phyloP scores from a whole-genome alignment of 2,329 filamentous ascomycete species.

The Nigrograna mackinnonii region DNA sequence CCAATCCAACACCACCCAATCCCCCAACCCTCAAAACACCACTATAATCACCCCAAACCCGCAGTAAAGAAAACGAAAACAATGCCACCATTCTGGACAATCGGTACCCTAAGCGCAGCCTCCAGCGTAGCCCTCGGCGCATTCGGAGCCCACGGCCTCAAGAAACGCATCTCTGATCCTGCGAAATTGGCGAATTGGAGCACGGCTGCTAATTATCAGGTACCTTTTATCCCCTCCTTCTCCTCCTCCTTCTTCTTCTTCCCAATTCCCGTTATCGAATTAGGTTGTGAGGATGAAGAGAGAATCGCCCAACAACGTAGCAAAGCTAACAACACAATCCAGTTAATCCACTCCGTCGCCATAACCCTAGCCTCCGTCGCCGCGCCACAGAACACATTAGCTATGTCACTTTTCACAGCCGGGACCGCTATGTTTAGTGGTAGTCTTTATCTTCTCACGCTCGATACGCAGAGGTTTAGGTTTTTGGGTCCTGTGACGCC shows the following conservation, averaged over 20 bases:
- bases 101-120: slow-evolving; percentile 66
- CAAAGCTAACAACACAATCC: slow-evolving; percentile 41
- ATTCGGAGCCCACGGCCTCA: slow-evolving; percentile 70
- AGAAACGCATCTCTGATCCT: slow-evolving; percentile 63
- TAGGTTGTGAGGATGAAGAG: too few relatives aligned
- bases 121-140: slow-evolving; percentile 65
- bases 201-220: slow-evolving; percentile 71
- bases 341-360: slow-evolving; percentile 67
- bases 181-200: slow-evolving; percentile 62
- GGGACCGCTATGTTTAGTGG: slow-evolving; percentile 72
- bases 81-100: slow-evolving; percentile 58
- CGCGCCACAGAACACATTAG: slow-evolving; percentile 59
- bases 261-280: not conserved
- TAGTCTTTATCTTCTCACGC: slow-evolving; percentile 64
- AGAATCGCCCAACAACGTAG: not conserved
- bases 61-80: too few relatives aligned
- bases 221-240: slow-evolving; percentile 25
- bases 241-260: slow-evolving; percentile 1
- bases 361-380: slow-evolving; percentile 59
- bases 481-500: slow-evolving; percentile 67
- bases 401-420: slow-evolving; percentile 62
- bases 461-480: slow-evolving; percentile 65
- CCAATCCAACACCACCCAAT: not conserved
- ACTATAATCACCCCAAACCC: too few relatives aligned
- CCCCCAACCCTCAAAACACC: too few relatives aligned